Conservation (phyloP, 208 protist genomes). For the Novymonas esmeraldas region DNA sequence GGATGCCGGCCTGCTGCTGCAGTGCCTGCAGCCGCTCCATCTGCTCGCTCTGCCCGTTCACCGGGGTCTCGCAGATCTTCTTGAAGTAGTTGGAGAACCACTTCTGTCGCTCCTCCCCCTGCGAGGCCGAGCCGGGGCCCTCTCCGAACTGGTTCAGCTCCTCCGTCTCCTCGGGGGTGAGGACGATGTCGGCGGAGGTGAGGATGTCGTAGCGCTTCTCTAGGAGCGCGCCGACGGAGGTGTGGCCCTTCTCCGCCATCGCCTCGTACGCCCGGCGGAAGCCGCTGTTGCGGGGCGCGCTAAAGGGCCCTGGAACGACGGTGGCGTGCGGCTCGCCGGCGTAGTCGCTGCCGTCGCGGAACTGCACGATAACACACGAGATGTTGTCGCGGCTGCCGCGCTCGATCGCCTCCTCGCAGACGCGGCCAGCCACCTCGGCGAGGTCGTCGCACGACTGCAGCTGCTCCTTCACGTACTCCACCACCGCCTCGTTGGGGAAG, state of each 20-base stretch:
- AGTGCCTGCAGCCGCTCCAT: constrained; percentile 86
- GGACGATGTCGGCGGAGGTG: constrained; percentile 36
- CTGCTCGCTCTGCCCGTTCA: constrained; percentile 48
- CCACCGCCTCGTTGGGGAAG: constrained; percentile 92
- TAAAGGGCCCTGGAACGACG: constrained; percentile 85
- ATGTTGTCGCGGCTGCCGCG: constrained; percentile 93
- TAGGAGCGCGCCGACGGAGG: constrained; percentile 69
- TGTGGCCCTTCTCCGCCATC: constrained; percentile 79
- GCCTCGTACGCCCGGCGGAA: constrained; percentile 88
- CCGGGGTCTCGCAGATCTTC: constrained; percentile 40
- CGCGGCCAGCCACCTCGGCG: constrained; percentile 73
- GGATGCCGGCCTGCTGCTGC: constrained; percentile 86
- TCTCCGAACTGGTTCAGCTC: constrained; percentile 63
- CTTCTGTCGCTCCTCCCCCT: constrained; percentile 62
- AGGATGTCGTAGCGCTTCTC: constrained; percentile 86
- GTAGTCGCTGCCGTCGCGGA: constrained; percentile 83
- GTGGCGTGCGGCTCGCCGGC: constrained; percentile 57
- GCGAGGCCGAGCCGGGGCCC: constrained; percentile 45
- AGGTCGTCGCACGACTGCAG: constrained; percentile 77
- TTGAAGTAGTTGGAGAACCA: constrained; percentile 75
- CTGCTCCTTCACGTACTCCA: constrained; percentile 84
- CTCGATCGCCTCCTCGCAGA: constrained; percentile 90
- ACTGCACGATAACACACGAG: constrained; percentile 91
- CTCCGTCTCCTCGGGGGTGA: constrained; percentile 50
- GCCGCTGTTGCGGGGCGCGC: constrained; percentile 56